Base-by-base conservation (phyloP, 2,329 filamentous ascomycete species). In the Helminthosporium solani region DNA sequence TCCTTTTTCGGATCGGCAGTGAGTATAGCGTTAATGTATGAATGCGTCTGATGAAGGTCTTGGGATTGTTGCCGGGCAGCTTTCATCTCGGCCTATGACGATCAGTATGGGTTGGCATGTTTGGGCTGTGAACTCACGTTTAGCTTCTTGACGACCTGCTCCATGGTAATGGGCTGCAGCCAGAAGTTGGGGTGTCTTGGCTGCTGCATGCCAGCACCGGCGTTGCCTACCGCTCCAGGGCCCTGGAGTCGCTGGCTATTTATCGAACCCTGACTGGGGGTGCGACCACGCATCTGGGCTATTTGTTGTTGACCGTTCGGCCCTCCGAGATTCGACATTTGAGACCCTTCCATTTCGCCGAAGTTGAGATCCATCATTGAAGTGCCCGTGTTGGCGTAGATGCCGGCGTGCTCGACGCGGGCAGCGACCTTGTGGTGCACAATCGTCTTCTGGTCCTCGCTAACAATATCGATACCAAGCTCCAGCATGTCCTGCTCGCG, bases 361-460 rank as follows among this genome's bases (percentile, higher is more conserved):
- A 96, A 95, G 62, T 87, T 95, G 74, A 96, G 84, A 64, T 96
- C 90, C 58, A 95, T 72, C 37, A 91, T 81, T 63, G 88, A 95
- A 58, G 81, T 88, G 7, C 84, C 81, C 9, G 59, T 54, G 42
- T 85, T 81, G 35, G 81, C 85, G 53, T 91, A 82, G 54, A 92
- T 86, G 6, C 94, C 94, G 31, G 94, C 90, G 73, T 96, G 90
- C 69, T 99, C 94, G 45, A 99, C 90, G 67, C 95, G 95, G 45
- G 94, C 91, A 16, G 92, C 91, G 38, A 99, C 94, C 67, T 99
- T 99, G 75, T 97, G 94, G 66, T 99, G 94, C 12, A 99, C 91
- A 21, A 99, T 90, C 0, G 91, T 96, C 74, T 96, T 97, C 69
- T 97, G 92, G 67, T 99, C 94, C 70, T 99, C 94, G 70, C 90